phyloP scores from a whole-genome alignment of 2,329 filamentous ascomycete genomes.

The Dothideomycetes sp. region DNA sequence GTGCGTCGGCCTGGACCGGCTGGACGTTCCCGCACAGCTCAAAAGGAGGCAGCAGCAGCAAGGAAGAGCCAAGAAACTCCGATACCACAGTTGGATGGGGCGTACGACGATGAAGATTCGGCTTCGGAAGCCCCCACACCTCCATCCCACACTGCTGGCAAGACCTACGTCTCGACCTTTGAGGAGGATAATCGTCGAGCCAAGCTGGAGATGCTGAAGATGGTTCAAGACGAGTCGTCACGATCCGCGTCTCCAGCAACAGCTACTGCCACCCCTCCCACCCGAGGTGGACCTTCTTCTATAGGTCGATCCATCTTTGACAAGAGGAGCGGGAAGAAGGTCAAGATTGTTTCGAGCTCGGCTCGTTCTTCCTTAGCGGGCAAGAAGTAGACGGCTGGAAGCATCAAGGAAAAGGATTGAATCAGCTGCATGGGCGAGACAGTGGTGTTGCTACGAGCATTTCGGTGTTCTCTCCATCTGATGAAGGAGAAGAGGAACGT shows the following conservation, averaged over 20 bases:
- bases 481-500: too few species aligned
- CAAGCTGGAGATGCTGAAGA: conserved; percentile 26
- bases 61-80: neutral
- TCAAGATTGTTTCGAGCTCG: conserved; percentile 13
- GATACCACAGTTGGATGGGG: neutral
- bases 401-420: too few species aligned
- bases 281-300: neutral
- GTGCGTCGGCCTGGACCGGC: conserved; percentile 22
- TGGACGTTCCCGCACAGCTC: neutral
- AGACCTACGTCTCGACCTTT: conserved; percentile 7
- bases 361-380: conserved; percentile 39
- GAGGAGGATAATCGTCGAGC: conserved; percentile 28
- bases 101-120: conserved; percentile 1
- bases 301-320: conserved; percentile 10
- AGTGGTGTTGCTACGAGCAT: too few species aligned
- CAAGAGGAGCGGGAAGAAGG: conserved; percentile 13
- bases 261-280: neutral
- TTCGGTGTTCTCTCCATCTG: too few species aligned
- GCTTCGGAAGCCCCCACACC: conserved; percentile 1
- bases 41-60: neutral
- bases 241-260: conserved; percentile 1
- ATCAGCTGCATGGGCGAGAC: too few species aligned
- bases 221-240: conserved; percentile 18
- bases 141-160: too few species aligned
- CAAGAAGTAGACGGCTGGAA: too few species aligned